Conservation (phyloP, 1,139 yeast genomes). For the Zygotorulaspora mrakii region DNA sequence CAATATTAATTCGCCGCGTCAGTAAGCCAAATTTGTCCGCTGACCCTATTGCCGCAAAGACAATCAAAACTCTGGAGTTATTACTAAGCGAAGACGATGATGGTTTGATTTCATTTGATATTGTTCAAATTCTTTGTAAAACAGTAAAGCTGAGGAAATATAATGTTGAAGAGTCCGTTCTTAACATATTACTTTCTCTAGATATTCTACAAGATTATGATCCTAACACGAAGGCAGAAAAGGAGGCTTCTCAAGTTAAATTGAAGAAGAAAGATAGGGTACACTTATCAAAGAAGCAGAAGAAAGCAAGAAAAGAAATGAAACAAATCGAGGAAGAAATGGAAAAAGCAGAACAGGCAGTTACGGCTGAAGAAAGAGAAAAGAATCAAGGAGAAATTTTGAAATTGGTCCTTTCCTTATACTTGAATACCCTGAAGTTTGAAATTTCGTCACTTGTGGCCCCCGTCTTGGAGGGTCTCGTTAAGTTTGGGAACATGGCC, state of each 20-base stretch:
- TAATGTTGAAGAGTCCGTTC: constrained; percentile 78
- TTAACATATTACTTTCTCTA: constrained; percentile 69
- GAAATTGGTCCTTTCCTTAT: constrained; percentile 65
- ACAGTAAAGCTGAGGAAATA: constrained; percentile 70
- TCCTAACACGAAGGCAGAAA: constrained; percentile 50
- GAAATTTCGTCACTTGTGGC: constrained; percentile 71
- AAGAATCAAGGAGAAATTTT: constrained; percentile 79
- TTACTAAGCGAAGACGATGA: constrained; percentile 67
- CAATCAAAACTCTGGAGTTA: constrained; percentile 62
- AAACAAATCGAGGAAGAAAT: constrained; percentile 86
- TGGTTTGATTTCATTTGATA: constrained; percentile 77
- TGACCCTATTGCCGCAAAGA: constrained; percentile 49
- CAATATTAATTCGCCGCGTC: constrained; percentile 61
- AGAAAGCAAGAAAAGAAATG: constrained; percentile 80
- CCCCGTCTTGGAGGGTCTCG: constrained; percentile 83
- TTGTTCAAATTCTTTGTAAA: constrained; percentile 62
- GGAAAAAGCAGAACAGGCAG: constrained; percentile 79
- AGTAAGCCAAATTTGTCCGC: constrained; percentile 51
- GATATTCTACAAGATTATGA: constrained; percentile 78
- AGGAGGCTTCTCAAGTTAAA: constrained; percentile 46
- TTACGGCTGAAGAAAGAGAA: constrained; percentile 84
- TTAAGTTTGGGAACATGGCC: constrained; percentile 87
- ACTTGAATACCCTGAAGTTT: constrained; percentile 69
- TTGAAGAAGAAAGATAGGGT: constrained; percentile 81
- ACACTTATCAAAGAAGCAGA: constrained; percentile 81